Percentiles rank a stretch among this genome's conserved stretches.
Conservation (phyloP, 2,329 filamentous ascomycete species). For the Salinomyces thailandicus region DNA sequence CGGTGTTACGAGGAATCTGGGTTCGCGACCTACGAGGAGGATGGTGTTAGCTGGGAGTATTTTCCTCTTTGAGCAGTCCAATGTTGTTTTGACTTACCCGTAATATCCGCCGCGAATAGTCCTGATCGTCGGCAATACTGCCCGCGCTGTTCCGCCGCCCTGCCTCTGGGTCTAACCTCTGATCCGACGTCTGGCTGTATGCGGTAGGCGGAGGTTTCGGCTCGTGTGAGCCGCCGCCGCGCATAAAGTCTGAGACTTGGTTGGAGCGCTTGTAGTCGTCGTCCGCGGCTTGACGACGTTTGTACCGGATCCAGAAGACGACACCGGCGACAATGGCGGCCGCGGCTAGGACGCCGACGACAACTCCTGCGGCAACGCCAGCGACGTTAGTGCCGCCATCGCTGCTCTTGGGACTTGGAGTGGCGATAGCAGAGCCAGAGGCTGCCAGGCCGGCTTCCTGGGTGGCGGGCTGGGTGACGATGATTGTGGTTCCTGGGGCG, state of each 20-base stretch:
- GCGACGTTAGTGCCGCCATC: slow-evolving; percentile 51
- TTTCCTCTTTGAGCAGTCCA: background rate
- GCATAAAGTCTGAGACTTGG: slow-evolving; percentile 61
- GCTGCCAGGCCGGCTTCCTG: slow-evolving; percentile 41
- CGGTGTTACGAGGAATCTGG: background rate
- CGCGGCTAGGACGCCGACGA: slow-evolving; percentile 67
- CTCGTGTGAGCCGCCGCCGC: slow-evolving; percentile 31
- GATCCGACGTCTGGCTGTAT: slow-evolving; percentile 65
- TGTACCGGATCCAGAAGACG: slow-evolving; percentile 66
- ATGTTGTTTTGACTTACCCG: slow-evolving; percentile 51
- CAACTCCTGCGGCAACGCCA: slow-evolving; percentile 77
- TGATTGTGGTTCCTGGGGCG: slow-evolving; percentile 23
- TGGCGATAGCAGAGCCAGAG: slow-evolving; percentile 37
- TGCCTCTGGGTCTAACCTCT: slow-evolving; percentile 71
- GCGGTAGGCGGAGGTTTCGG: slow-evolving; percentile 49
- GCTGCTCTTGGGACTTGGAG: slow-evolving; percentile 26
- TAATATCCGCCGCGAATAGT: slow-evolving; percentile 91
- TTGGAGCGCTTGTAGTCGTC: slow-evolving; percentile 75
- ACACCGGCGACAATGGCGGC: slow-evolving; percentile 55
- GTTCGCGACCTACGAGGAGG: background rate
- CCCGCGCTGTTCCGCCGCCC: slow-evolving; percentile 55
- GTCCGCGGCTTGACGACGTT: slow-evolving; percentile 65
- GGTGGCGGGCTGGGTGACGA: slow-evolving; percentile 28
- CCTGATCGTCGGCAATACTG: slow-evolving; percentile 93
- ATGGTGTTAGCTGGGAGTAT: background rate